Evolutionary conservation across 345 rosid species (phyloP), one percentile per base, ranked within the genome.

Genomic region (Clausena lansium): DNA sequence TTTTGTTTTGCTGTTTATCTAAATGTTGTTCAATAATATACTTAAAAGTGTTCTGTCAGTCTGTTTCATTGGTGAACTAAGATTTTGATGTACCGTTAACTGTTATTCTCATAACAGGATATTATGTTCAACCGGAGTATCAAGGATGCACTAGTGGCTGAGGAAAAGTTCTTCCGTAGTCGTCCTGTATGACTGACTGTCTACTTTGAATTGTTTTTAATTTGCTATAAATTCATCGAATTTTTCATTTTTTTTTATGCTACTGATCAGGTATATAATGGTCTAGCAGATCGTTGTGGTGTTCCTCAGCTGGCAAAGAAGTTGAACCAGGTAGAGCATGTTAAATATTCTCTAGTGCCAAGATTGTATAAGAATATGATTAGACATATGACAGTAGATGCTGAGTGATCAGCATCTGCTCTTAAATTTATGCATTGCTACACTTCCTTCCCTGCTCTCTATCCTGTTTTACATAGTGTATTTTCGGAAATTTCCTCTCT

Each of bases 271-370:
- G 93, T 86, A 52, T 95, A 95, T 85, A 92, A 84, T 73, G 88
- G 89, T 83, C 85, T 95, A n/a, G 89, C 90, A n/a, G 99, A 93
- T 85, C 92, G 95, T 20, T 93, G 97, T 89, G 99, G 99, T 54
- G 87, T 93, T 81, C 94, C 98, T 76, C 98, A 95, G 79, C 61
- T 93, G 84, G 99, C 98, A 50, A 95, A 93, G 87, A 95, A 92
- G 83, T 85, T 95, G 88, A 95, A 95, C 80, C 97, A 92, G 94
- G 99, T 93, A 88, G 58, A 64, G 70, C 39, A 20, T 69, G 61
- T 83, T 70, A 10, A 50, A 47, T 64, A 36, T 73, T 73, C 39
- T 39, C 50, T 41, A 71, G 60, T 72, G 72, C 36, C 70, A 14
- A 33, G 61, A 68, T 54, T 75, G 5, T 41, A 33, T 19, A 58